These are phyloP conservation scores for Aspergillus hortae DNA, from an alignment of 2,329 filamentous ascomycete species.

Conservation along the genomic window DNA sequence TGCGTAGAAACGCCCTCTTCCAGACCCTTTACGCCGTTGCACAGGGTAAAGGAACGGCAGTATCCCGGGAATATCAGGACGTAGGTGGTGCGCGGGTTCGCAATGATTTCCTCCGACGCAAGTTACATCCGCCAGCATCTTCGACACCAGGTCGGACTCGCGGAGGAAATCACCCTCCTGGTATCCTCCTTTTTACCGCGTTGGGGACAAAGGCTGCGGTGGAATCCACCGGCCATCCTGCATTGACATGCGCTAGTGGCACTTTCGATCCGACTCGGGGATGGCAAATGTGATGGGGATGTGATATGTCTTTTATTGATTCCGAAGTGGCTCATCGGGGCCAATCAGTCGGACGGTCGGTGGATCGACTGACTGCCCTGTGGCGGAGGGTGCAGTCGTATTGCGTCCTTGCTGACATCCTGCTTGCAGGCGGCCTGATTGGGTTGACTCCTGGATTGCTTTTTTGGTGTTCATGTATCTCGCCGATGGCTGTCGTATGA, in stretches of 20 bases:
- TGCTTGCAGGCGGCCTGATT: not conserved
- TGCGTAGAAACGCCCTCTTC: too few relatives aligned
- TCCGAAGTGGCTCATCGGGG: not conserved
- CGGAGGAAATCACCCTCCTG: not conserved
- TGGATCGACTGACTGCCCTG: not conserved
- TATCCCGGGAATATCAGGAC: not conserved
- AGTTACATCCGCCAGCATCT: not conserved
- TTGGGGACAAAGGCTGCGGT: not conserved
- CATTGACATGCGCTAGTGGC: not conserved
- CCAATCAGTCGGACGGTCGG: slow-evolving; percentile 1
- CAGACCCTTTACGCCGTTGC: too few relatives aligned
- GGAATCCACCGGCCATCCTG: slow-evolving; percentile 1
- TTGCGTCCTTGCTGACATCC: not conserved
- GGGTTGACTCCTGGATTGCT: not conserved
- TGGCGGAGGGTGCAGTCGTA: not conserved
- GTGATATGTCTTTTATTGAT: slow-evolving; percentile 17
- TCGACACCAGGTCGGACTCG: not conserved
- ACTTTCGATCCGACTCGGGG: not conserved
- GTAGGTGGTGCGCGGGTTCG: not conserved
- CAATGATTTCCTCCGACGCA: not conserved
- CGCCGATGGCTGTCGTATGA: not conserved
- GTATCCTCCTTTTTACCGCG: not conserved
- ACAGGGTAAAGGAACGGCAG: too few relatives aligned
- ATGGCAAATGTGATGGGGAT: slow-evolving; percentile 9
- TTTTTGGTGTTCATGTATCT: not conserved